Conservation (phyloP, 1,284 basidiomycete genomes). For the Rhodotorula sp. region DNA sequence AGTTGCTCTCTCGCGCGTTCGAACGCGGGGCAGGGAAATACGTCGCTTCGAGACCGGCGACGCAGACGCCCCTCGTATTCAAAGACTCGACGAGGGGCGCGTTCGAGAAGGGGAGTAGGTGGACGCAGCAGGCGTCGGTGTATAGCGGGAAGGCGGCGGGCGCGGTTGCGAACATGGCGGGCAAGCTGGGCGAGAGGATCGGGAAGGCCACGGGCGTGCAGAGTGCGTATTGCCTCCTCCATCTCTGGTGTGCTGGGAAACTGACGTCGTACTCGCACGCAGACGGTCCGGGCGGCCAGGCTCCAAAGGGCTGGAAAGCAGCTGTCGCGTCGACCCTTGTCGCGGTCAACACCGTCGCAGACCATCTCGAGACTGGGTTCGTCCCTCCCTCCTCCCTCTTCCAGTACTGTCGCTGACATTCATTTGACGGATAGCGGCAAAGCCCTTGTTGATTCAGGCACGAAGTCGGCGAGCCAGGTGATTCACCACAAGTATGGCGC, state of each 20-base stretch:
- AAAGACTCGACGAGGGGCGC: slow-evolving; percentile 31
- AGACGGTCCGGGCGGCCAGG: slow-evolving; percentile 16
- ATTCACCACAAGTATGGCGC: slow-evolving; percentile 48
- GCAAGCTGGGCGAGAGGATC: slow-evolving; percentile 46
- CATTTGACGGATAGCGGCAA: slow-evolving; percentile 16
- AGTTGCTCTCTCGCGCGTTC: slow-evolving; percentile 41
- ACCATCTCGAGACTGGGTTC: slow-evolving; percentile 47
- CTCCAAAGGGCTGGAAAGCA: slow-evolving; percentile 45
- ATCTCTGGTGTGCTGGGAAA: neutral
- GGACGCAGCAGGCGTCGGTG: slow-evolving; percentile 31
- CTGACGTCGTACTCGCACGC: slow-evolving; percentile 23
- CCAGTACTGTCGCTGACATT: neutral
- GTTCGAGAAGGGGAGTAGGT: slow-evolving; percentile 25
- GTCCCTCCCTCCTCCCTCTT: slow-evolving; percentile 8
- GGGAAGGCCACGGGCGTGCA: slow-evolving; percentile 48
- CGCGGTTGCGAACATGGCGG: slow-evolving; percentile 45
- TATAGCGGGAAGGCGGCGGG: slow-evolving; percentile 43
- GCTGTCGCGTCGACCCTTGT: slow-evolving; percentile 46
- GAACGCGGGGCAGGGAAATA: slow-evolving; percentile 43
- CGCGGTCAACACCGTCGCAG: slow-evolving; percentile 47
- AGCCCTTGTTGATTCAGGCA: slow-evolving; percentile 41
- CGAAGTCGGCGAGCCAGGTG: slow-evolving; percentile 45
- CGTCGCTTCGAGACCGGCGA: slow-evolving; percentile 27
- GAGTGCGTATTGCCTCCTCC: slow-evolving; percentile 13
- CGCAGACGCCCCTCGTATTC: slow-evolving; percentile 40